phyloP scores from a whole-genome alignment of 371 early-diverging fungal genomes.

The Conidiobolus incongruus region DNA sequence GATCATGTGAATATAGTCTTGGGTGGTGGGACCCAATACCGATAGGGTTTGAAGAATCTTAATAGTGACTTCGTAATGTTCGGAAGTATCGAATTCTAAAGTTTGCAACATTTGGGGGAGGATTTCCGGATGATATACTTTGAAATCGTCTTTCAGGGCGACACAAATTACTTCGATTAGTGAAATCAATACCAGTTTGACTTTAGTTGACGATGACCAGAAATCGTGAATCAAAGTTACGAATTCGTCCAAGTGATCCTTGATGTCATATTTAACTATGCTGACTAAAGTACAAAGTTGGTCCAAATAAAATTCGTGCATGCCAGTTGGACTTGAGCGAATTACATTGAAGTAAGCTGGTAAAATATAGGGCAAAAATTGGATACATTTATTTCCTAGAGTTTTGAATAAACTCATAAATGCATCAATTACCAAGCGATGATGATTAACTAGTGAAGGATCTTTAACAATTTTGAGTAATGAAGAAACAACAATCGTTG shows the following conservation, averaged over 20 bases:
- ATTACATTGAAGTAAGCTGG: slow-evolving; percentile 46
- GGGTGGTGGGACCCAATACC: slow-evolving; percentile 74
- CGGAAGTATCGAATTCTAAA: slow-evolving; percentile 59
- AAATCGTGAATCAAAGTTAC: slow-evolving; percentile 53
- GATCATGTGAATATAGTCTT: slow-evolving; percentile 83
- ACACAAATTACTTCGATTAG: slow-evolving; percentile 66
- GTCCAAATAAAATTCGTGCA: slow-evolving; percentile 80
- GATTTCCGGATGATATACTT: slow-evolving; percentile 44
- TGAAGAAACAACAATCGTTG: slow-evolving; percentile 68
- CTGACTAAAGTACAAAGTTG: slow-evolving; percentile 60
- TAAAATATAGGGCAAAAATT: slow-evolving; percentile 56
- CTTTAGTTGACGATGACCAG: slow-evolving; percentile 43
- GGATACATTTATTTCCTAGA: slow-evolving; percentile 56
- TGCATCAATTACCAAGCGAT: slow-evolving; percentile 76
- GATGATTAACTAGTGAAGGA: slow-evolving; percentile 54
- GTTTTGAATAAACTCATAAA: slow-evolving; percentile 85
- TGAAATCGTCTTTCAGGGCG: slow-evolving; percentile 75
- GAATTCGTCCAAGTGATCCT: slow-evolving; percentile 61
- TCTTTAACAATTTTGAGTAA: slow-evolving; percentile 78
- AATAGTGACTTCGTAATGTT: slow-evolving; percentile 41
- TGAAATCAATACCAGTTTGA: slow-evolving; percentile 59
- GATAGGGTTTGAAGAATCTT: slow-evolving; percentile 65
- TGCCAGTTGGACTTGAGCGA: slow-evolving; percentile 43
- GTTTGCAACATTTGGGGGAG: slow-evolving; percentile 35
- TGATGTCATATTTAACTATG: slow-evolving; percentile 78